Base-by-base conservation (phyloP, 257 asterid species). In the Solanum paucissectum region DNA sequence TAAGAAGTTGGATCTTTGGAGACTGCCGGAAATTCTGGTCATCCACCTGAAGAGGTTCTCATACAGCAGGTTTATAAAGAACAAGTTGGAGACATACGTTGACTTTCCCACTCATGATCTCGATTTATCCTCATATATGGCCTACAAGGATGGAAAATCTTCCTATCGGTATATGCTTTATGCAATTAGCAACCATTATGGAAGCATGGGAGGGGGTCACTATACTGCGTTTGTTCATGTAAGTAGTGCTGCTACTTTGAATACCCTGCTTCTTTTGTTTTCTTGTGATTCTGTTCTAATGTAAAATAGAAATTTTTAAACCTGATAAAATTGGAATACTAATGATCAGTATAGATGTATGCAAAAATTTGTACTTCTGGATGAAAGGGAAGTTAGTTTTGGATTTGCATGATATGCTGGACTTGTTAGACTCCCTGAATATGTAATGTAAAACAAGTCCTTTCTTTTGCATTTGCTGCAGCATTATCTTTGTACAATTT, bases 131-230 rank as follows among this genome's bases (percentile, higher is more conserved):
- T 60, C 83, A 71, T 94, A 93, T 87, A 91, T 95, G 72, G 92
- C 96, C 90, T 88, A 87, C 88, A 92, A 92, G 88, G 94, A 89
- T 66, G 96, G 91, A 64, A 90, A 87, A 82, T 83, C 92, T 89
- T 91, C 95, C 86, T 32, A 92, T 68, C 95, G 95, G 32, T 96
- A 95, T 84, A 88, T 91, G 93, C 98, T 96, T 87, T 96, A 95
- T 87, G 99, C 98, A 25, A 92, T 95, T 84, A 95, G 98, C 88
- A 96, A 95, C 91, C 99, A 96, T 90, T 94, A 93, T 76, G 99
- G 99, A 90, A 94, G 98, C 90, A 93, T 94, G 96, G 98, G 98
- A 87, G 98, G 98, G 20, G 99, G 98, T 85, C 98, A 95, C 91
- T 96, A 96, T 90, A 95, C 99, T 32, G 97, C 99, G 52, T 94